Evolutionary conservation across 1,284 basidiomycete species (phyloP), one percentile per base, ranked within the genome.

Genomic region (Ceratobasidium sp.): DNA sequence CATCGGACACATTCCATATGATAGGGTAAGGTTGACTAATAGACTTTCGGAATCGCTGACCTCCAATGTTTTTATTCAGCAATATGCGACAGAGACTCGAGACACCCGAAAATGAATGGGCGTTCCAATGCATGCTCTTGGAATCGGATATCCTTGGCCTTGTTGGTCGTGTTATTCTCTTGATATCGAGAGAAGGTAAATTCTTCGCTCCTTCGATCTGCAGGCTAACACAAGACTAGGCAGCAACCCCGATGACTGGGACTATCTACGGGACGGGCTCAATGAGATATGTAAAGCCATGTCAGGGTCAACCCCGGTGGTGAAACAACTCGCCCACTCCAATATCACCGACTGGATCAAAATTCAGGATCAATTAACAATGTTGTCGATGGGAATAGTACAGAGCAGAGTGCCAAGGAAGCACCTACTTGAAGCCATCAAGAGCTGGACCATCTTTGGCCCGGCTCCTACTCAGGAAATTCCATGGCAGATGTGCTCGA

Each of bases 101-200:
- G 11, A 14, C 1, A 7, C 31, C 34, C n/a, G 31, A 37, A 59
- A 34, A 59, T 14, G 6, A 22, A 22, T 2, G 7, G 31, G 7
- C 6, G 5, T 61, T 72, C 37, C 5, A 16, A 19, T 24, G 22
- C 8, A 72, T 51, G 56, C 58, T 61, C 13, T 19, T 34, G n/a
- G 41, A 72, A 8, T 0, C 7, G 2, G 46, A 72, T 34, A 3
- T 72, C 5, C 27, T 48, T 8, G 46, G 58, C 1, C 41, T 72
- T 61, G 39, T 31, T 39, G 69, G 56, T 22, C 54, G 69, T 1
- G 43, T 72, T n/a, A 34, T 72, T 19, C n/a, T 72, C 43, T 22
- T 62, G 24, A 16, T 51, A 1, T 49, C 39, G 24, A 41, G 69
- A 31, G 69, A 54, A 54, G 62, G 62, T 64, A 43, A 46, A 6